Evolutionary conservation across 2,329 filamentous ascomycete species (phyloP), one percentile per base, ranked within the genome.

Genomic region (Ceratocystis albifundus): DNA sequence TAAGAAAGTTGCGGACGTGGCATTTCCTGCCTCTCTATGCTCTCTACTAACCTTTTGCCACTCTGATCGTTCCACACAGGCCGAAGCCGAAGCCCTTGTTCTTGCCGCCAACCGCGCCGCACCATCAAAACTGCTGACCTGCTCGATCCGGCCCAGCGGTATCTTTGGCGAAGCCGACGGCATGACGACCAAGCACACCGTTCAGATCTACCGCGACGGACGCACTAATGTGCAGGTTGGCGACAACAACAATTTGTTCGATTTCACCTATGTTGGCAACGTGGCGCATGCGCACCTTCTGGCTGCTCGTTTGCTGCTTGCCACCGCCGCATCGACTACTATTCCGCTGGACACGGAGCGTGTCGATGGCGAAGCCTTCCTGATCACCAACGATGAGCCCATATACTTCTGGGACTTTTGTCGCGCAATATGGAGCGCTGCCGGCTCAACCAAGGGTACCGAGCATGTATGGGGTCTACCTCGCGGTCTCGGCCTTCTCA

Each of bases 401-500:
- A 80, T 95, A 22, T 93, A 93, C 74, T 95, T 96, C 76, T 95
- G 94, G 85, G 90, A 96, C 75, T 88, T 95, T 73, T 84, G 88
- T 68, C 82, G 89, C 50, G 84, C 86, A 48, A 81, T 96, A 61
- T 97, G 90, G 90, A 77, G 77, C 69, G 80, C 80, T 53, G 82
- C 82, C 10, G 84, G 84, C 45, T 79, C 75, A 66, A 73, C 77
- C 6, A 75, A 76, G 67, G 83, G 82, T 22, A 80, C 78, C 4
- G 78, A 79, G 62, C 76, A 80, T 70, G 82, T 83, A 65, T 84
- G 83, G 82, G 73, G 75, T 4, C 77, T 88, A 69, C 75, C 80
- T 61, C 78, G 78, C 68, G 79, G 79, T 61, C 62, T 82, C 48
- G 84, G 83, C 66, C 71, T 83, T 69, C 67, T 77, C 12, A 72